Evolutionary conservation across 2,329 filamentous ascomycete genomes (phyloP).

Genomic region (Penicillium crustosum): DNA sequence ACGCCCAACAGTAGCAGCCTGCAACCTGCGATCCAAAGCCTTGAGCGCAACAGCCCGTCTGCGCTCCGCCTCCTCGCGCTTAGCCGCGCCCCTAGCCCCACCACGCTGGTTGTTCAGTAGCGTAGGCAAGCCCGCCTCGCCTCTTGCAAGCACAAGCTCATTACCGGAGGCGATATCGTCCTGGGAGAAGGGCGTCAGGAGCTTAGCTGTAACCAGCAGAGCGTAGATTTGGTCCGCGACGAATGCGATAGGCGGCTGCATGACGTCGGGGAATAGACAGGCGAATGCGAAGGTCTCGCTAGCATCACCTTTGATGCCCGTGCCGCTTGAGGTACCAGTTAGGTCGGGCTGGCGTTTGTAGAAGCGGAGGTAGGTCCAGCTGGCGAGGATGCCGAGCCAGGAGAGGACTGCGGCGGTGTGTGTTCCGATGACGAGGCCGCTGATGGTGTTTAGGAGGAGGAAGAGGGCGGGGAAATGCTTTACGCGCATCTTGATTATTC

Average conservation of each 20-base stretch:
- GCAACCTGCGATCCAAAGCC: constrained; percentile 85
- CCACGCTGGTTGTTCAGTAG: constrained; percentile 52
- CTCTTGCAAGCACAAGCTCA: constrained; percentile 66
- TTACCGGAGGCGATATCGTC: constrained; percentile 75
- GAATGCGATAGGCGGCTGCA: constrained; percentile 73
- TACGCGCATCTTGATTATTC: constrained; percentile 84
- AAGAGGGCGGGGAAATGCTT: constrained; percentile 76
- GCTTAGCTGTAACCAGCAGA: constrained; percentile 68
- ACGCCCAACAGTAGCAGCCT: constrained; percentile 69
- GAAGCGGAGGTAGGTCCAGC: constrained; percentile 96
- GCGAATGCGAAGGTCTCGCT: constrained; percentile 96
- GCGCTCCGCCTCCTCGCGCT: constrained; percentile 87
- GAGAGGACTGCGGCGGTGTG: constrained; percentile 77
- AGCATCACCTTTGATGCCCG: constrained; percentile 76
- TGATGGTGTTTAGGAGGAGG: constrained; percentile 68
- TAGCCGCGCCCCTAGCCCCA: constrained; percentile 55
- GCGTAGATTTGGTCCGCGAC: constrained; percentile 74
- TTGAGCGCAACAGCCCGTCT: constrained; percentile 85
- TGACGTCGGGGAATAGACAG: constrained; percentile 85
- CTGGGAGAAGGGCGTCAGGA: constrained; percentile 83
- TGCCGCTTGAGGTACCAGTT: constrained; percentile 54
- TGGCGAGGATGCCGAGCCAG: constrained; percentile 76
- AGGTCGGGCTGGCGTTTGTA: constrained; percentile 68
- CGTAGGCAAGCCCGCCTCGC: constrained; percentile 61
- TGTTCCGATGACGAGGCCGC: constrained; percentile 64